A percentile compares a stretch with the other conserved stretches of the same genome.
Conservation (phyloP, 805 yeast species). For the Ogataea paradorogensis region DNA sequence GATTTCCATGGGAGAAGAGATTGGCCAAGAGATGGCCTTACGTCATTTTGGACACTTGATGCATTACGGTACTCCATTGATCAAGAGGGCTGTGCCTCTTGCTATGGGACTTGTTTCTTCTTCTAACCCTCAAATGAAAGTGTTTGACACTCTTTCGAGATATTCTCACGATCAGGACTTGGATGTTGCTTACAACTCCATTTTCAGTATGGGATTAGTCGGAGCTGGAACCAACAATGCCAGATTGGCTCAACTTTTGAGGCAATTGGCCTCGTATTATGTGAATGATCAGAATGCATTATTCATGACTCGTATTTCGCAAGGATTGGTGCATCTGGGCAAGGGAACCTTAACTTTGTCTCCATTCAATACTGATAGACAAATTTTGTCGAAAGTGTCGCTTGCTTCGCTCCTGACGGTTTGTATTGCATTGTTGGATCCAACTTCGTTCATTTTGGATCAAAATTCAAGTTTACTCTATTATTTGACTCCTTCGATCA, state of each 20-base stretch:
- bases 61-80: conserved; percentile 93
- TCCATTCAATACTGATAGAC: conserved; percentile 87
- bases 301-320: conserved; percentile 91
- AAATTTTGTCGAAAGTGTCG: conserved; percentile 81
- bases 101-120: conserved; percentile 97
- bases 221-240: conserved; percentile 99
- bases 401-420: conserved; percentile 87
- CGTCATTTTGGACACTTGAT: conserved; percentile 96
- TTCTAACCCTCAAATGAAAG: conserved; percentile 94
- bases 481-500: conserved; percentile 81
- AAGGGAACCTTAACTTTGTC: conserved; percentile 90
- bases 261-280: conserved; percentile 93
- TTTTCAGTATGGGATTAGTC: conserved; percentile 94
- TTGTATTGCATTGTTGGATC: conserved; percentile 79
- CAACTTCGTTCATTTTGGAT: conserved; percentile 73
- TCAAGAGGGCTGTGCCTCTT: conserved; percentile 91
- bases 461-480: conserved; percentile 77
- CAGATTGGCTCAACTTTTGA: conserved; percentile 88
- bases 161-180: conserved; percentile 94
- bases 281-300: conserved; percentile 85
- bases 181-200: conserved; percentile 92
- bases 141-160: conserved; percentile 92
- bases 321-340: conserved; percentile 92
- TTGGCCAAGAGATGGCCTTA: conserved; percentile 95
- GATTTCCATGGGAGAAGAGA: conserved; percentile 96